Percentiles rank a stretch among this genome's conserved stretches.
Conservation (phyloP, 768 basidiomycete genomes). For the Wakefieldia striispora region DNA sequence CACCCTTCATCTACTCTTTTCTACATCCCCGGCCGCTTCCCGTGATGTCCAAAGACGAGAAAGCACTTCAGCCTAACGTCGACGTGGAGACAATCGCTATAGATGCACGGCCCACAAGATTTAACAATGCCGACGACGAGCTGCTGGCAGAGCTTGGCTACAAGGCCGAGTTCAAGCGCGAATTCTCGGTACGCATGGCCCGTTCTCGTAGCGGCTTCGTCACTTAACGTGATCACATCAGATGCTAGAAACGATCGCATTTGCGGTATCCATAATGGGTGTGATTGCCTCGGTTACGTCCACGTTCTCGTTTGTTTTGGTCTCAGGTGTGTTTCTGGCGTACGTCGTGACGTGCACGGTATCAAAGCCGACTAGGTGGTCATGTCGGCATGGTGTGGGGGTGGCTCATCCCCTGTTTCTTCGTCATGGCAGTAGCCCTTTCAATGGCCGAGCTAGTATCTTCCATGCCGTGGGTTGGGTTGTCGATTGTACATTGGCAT, state of each 20-base stretch:
- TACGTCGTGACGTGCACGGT: background rate
- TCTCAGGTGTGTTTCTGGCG: conserved; percentile 44
- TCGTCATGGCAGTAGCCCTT: conserved; percentile 64
- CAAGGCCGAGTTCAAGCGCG: conserved; percentile 68
- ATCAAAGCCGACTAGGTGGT: conserved; percentile 44
- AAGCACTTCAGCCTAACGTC: conserved; percentile 4
- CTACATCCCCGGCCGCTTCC: no score
- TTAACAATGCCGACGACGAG: conserved; percentile 49
- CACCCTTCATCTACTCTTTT: no score
- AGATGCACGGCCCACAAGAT: conserved; percentile 13
- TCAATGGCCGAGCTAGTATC: conserved; percentile 75
- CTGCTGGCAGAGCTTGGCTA: conserved; percentile 67
- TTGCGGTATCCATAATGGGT: conserved; percentile 72
- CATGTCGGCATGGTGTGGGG: conserved; percentile 79
- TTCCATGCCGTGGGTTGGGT: conserved; percentile 64
- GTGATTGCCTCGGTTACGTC: conserved; percentile 68
- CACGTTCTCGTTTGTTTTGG: conserved; percentile 60
- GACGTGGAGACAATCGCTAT: conserved; percentile 10
- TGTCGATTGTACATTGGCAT: background rate
- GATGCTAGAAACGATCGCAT: conserved; percentile 62
- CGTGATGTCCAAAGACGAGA: conserved; percentile 23
- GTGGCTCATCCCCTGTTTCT: conserved; percentile 69
- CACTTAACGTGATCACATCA: background rate
- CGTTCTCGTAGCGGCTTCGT: background rate
- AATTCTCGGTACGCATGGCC: conserved; percentile 56